Evolutionary conservation across 2,329 filamentous ascomycete genomes (phyloP).

Genomic region (Laburnicola sp.): DNA sequence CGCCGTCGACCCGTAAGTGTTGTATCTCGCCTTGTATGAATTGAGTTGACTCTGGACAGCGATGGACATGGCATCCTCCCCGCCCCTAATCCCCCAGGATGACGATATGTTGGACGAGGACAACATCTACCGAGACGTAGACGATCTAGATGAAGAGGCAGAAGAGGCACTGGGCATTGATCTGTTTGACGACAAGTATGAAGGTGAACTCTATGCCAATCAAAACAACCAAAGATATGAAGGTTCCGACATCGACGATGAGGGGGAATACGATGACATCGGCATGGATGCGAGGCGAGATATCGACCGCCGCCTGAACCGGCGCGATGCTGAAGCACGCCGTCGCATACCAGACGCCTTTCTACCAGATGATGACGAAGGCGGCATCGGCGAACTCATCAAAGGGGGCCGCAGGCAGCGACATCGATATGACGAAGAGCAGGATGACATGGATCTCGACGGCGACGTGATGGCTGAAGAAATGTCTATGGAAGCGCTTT

Average conservation of each 20-base stretch:
- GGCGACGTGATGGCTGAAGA: slow-evolving; percentile 96
- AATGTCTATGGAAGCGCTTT: slow-evolving; percentile 84
- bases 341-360: slow-evolving; percentile 73
- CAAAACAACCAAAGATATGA: slow-evolving; percentile 65
- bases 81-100: slow-evolving; percentile 67
- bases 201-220: slow-evolving; percentile 59
- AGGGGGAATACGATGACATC: slow-evolving; percentile 71
- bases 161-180: slow-evolving; percentile 72
- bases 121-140: slow-evolving; percentile 66
- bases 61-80: slow-evolving; percentile 57
- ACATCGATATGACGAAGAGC: slow-evolving; percentile 91
- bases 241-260: slow-evolving; percentile 73
- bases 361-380: slow-evolving; percentile 81
- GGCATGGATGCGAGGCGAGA: slow-evolving; percentile 67
- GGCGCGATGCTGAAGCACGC: slow-evolving; percentile 70
- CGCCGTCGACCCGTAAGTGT: slow-evolving; percentile 67
- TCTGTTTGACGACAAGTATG: slow-evolving; percentile 70
- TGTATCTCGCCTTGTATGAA: slow-evolving; percentile 5
- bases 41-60: slow-evolving; percentile 46
- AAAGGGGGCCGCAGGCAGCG: slow-evolving; percentile 82
- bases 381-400: slow-evolving; percentile 80
- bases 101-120: slow-evolving; percentile 70
- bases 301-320: slow-evolving; percentile 73
- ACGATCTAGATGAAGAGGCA: slow-evolving; percentile 69
- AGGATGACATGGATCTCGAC: slow-evolving; percentile 84